These are phyloP conservation scores for Fereydounia khargensis DNA, from an alignment of 1,284 basidiomycete genomes.

Conservation along the genomic window DNA sequence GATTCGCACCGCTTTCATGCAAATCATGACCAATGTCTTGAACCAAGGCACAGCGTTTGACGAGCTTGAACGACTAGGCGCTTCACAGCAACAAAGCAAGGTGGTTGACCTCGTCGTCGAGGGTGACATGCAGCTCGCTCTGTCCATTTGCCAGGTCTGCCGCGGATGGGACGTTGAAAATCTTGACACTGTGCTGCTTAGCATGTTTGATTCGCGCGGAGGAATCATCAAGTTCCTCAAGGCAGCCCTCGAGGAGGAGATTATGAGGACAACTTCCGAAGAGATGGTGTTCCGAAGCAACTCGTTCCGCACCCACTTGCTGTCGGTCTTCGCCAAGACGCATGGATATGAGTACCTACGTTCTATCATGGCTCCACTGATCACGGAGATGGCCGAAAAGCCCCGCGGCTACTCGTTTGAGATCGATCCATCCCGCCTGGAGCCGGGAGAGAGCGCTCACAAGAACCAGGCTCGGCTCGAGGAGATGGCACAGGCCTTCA, in stretches of 20 bases:
- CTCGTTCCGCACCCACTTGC: constrained; percentile 45
- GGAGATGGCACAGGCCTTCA: constrained; percentile 49
- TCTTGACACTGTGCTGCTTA: constrained; percentile 40
- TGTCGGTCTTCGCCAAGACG: constrained; percentile 47
- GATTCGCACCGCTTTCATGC: constrained; percentile 78
- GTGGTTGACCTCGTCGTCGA: constrained; percentile 46
- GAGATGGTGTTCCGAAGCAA: constrained; percentile 55
- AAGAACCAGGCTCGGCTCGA: constrained; percentile 45
- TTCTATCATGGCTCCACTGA: constrained; percentile 47
- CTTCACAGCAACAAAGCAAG: constrained; percentile 31
- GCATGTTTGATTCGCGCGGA: constrained; percentile 48
- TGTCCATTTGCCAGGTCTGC: constrained; percentile 45
- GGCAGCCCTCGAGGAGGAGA: constrained; percentile 44
- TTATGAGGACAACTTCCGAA: constrained; percentile 38
- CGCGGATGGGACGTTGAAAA: constrained; percentile 36
- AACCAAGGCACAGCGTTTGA: constrained; percentile 64
- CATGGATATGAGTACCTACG: constrained; percentile 53
- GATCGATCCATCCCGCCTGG: constrained; percentile 44
- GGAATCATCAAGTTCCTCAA: constrained; percentile 49
- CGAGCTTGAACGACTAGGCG: constrained; percentile 43
- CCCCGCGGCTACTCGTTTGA: constrained; percentile 49
- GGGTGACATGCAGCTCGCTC: constrained; percentile 40
- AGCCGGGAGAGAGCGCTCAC: constrained; percentile 34
- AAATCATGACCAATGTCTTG: constrained; percentile 82
- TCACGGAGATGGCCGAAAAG: constrained; percentile 46